Conservation (phyloP, 371 early-diverging fungal species). For the Apophysomyces variabilis region DNA sequence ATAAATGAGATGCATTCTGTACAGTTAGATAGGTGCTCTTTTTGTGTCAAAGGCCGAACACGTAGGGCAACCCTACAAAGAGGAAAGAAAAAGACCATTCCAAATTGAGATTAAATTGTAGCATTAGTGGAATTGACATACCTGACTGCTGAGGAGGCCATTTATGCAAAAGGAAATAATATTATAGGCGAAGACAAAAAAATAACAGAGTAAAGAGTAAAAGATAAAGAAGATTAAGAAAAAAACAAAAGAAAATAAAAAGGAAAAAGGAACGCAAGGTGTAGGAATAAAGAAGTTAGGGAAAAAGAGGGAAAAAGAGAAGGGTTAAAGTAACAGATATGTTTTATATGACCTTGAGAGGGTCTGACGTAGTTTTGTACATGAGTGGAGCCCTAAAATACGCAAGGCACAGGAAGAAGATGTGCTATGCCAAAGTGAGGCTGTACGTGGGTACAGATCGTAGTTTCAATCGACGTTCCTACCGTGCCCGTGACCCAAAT, state of each 20-base stretch:
- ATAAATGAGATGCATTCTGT: slow-evolving; percentile 71
- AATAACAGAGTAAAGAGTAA: not conserved
- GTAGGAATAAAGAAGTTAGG: not conserved
- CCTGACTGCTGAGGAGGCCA: slow-evolving; percentile 43
- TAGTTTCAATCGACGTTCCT: not conserved
- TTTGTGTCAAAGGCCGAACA: slow-evolving; percentile 77
- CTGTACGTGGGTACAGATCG: slow-evolving; percentile 11
- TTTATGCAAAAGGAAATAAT: not conserved
- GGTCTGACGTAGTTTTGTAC: slow-evolving; percentile 10
- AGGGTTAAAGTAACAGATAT: slow-evolving; percentile 6
- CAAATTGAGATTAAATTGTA: not conserved
- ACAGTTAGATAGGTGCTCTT: slow-evolving; percentile 73
- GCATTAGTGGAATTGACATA: slow-evolving; percentile 11
- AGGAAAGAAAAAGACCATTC: not conserved
- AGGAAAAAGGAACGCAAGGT: slow-evolving; percentile 1
- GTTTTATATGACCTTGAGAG: not conserved
- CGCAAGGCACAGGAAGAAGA: slow-evolving; percentile 5
- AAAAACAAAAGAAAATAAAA: slow-evolving; percentile 6
- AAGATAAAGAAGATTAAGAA: slow-evolving; percentile 11
- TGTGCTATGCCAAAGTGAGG: slow-evolving; percentile 11
- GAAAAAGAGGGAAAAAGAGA: slow-evolving; percentile 9
- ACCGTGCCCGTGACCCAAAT: slow-evolving; percentile 9
- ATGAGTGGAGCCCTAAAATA: not conserved
- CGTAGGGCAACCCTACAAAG: slow-evolving; percentile 72
- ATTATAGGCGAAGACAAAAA: not conserved